Percentiles rank a stretch among this genome's conserved stretches.
These are phyloP conservation scores for Eucommia ulmoides DNA, from an alignment of 257 asterid genomes.

Conservation along the genomic window DNA sequence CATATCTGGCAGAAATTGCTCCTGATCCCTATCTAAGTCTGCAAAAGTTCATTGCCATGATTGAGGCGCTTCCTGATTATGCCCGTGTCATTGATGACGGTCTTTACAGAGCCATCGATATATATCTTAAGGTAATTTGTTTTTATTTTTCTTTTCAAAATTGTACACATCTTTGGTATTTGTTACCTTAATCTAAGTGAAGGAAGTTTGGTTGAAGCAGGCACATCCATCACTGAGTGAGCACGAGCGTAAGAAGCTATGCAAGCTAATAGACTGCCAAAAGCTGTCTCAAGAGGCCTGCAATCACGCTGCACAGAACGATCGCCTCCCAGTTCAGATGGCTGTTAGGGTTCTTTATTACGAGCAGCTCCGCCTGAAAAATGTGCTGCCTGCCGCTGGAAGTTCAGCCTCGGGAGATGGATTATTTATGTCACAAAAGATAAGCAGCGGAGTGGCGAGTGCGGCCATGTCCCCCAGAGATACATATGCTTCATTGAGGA, in stretches of 20 bases:
- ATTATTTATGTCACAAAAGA: constrained; percentile 30
- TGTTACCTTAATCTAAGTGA: too few relatives aligned
- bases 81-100: constrained; percentile 61
- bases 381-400: constrained; percentile 28
- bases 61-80: constrained; percentile 53
- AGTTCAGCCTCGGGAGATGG: constrained; percentile 41
- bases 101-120: constrained; percentile 55
- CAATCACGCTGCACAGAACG: constrained; percentile 63
- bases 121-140: constrained; percentile 46
- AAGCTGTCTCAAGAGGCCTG: constrained; percentile 62
- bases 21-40: constrained; percentile 58
- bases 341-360: constrained; percentile 42
- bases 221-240: constrained; percentile 46
- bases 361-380: constrained; percentile 50
- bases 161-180: too few relatives aligned
- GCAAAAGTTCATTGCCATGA: constrained; percentile 36
- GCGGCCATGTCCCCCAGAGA: constrained; percentile 54
- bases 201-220: constrained; percentile 14
- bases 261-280: constrained; percentile 50
- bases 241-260: constrained; percentile 39
- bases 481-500: constrained; percentile 43
- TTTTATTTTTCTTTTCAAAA: too few relatives aligned
- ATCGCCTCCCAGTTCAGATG: constrained; percentile 46
- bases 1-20: constrained; percentile 55
- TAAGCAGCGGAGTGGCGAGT: constrained; percentile 46